These are phyloP conservation scores for Aspergillus carlsbadensis DNA, from an alignment of 495 filamentous ascomycete genomes.

Conservation along the genomic window DNA sequence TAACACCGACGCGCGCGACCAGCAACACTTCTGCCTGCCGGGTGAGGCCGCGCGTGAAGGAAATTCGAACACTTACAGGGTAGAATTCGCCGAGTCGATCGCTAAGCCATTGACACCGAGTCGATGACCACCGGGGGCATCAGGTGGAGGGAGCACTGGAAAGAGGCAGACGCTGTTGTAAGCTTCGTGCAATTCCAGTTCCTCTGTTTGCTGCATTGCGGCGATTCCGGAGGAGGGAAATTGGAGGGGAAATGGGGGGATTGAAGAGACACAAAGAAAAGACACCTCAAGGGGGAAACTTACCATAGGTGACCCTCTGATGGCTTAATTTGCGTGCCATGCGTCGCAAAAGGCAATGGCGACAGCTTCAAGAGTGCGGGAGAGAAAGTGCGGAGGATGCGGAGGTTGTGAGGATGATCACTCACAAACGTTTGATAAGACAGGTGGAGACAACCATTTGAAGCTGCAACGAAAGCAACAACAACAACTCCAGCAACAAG, in stretches of 20 bases:
- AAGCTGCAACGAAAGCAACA: background rate
- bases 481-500: background rate
- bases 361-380: conserved; percentile 14
- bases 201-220: background rate
- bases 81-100: conserved; percentile 78
- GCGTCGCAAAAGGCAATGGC: conserved; percentile 26
- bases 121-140: conserved; percentile 86
- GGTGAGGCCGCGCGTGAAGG: conserved; percentile 1
- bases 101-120: conserved; percentile 92
- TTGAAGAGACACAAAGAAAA: conserved; percentile 60
- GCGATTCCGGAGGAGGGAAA: background rate
- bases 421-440: conserved; percentile 4
- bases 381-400: conserved; percentile 30
- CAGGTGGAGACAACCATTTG: background rate
- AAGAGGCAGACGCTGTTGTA: conserved; percentile 16
- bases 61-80: conserved; percentile 64
- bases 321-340: conserved; percentile 51
- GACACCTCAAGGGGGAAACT: conserved; percentile 10
- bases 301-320: conserved; percentile 52
- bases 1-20: conserved; percentile 16
- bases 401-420: conserved; percentile 39
- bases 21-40: background rate
- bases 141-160: conserved; percentile 88
- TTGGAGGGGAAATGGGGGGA: background rate
- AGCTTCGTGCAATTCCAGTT: conserved; percentile 5